These are phyloP conservation scores for Bullera alba DNA, from an alignment of 768 basidiomycete genomes.

Conservation along the genomic window DNA sequence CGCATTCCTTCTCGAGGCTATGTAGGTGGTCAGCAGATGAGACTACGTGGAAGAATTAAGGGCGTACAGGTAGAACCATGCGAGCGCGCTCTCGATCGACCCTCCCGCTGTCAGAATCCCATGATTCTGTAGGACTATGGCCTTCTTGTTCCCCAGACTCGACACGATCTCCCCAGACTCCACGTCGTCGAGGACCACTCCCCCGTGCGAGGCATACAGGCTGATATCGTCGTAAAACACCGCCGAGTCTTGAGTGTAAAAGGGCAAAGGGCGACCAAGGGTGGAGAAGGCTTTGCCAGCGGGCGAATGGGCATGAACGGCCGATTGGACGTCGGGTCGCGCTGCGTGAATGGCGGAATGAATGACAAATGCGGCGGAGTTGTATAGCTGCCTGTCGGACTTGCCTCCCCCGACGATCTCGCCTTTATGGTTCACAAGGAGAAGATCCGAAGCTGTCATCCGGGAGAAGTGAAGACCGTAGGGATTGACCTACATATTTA, in stretches of 20 bases:
- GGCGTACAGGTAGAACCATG: slow-evolving; percentile 17
- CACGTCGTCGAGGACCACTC: slow-evolving; percentile 51
- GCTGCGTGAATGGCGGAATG: slow-evolving; percentile 51
- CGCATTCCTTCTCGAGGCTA: slow-evolving; percentile 19
- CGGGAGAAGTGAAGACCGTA: slow-evolving; percentile 51
- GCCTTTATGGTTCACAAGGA: slow-evolving; percentile 51
- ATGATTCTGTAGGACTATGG: slow-evolving; percentile 38
- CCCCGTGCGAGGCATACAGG: slow-evolving; percentile 51
- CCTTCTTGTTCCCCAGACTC: slow-evolving; percentile 24
- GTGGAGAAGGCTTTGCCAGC: slow-evolving; percentile 54
- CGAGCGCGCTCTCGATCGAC: slow-evolving; percentile 22
- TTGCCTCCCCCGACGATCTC: slow-evolving; percentile 45
- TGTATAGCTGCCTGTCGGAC: slow-evolving; percentile 42
- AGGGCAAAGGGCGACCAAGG: slow-evolving; percentile 43
- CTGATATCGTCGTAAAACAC: slow-evolving; percentile 19
- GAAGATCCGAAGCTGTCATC: slow-evolving; percentile 50
- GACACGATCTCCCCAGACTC: slow-evolving; percentile 52
- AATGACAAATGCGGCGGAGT: slow-evolving; percentile 49
- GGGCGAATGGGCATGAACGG: slow-evolving; percentile 52
- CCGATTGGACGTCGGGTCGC: slow-evolving; percentile 52
- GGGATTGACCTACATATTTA: slow-evolving; percentile 21
- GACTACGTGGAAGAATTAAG: background rate
- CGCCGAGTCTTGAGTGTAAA: slow-evolving; percentile 27
- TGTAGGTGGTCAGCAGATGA: background rate
- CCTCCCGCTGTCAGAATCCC: slow-evolving; percentile 34